These are phyloP conservation scores for Schoenoplectus tabernaemontani DNA, from an alignment of 202 grass and related monocot genomes.

Conservation along the genomic window DNA sequence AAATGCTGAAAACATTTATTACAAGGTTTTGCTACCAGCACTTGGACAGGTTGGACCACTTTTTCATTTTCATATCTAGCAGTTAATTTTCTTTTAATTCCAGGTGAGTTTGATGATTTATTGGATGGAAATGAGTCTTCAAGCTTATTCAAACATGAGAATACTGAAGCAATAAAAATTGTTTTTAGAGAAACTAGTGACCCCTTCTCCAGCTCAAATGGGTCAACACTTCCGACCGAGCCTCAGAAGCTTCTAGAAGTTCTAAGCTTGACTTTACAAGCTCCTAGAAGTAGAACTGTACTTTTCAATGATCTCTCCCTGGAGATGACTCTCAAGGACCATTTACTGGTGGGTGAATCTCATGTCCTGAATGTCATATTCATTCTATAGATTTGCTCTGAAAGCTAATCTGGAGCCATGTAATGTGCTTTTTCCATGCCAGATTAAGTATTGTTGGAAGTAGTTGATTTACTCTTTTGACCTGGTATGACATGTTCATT, in stretches of 20 bases:
- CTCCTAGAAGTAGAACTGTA: slow-evolving; percentile 61
- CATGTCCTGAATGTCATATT: background rate
- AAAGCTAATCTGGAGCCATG: background rate
- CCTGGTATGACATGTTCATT: background rate
- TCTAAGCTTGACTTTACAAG: slow-evolving; percentile 75
- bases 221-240: slow-evolving; percentile 38
- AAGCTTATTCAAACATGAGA: slow-evolving; percentile 21
- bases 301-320: slow-evolving; percentile 65
- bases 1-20: background rate
- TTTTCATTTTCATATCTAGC: background rate
- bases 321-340: slow-evolving; percentile 75
- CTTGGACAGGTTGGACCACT: background rate
- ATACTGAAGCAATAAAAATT: slow-evolving; percentile 55
- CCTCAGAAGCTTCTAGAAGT: slow-evolving; percentile 51
- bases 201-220: slow-evolving; percentile 48
- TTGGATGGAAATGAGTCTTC: slow-evolving; percentile 60
- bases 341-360: slow-evolving; percentile 49
- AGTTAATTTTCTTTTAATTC: background rate
- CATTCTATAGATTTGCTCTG: slow-evolving; percentile 29
- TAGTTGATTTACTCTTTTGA: background rate
- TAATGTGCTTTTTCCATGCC: background rate
- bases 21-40: background rate
- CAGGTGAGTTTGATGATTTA: slow-evolving; percentile 89
- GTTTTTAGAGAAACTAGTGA: slow-evolving; percentile 35
- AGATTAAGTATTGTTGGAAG: background rate